Evolutionary conservation across 345 rosid species (phyloP).

Genomic region (Brassica incana): DNA sequence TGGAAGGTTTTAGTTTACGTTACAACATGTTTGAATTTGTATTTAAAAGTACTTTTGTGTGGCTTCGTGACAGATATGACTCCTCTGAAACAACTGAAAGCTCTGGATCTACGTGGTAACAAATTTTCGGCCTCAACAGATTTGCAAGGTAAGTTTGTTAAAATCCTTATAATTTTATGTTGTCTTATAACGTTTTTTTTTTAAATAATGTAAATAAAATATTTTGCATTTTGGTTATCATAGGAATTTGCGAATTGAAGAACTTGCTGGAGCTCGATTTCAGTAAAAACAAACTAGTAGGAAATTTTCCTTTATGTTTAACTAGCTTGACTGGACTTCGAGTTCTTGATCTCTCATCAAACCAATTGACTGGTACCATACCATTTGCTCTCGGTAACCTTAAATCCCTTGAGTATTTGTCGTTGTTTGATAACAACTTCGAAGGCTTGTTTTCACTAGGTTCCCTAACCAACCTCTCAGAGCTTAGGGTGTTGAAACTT

Average conservation of each 20-base stretch:
- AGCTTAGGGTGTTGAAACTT: constrained; percentile 9
- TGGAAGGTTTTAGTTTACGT: too few species aligned
- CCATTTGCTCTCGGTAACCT: constrained; percentile 3
- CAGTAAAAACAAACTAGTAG: not conserved
- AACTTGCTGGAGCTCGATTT: constrained; percentile 18
- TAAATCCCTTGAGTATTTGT: constrained; percentile 18
- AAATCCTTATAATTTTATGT: too few species aligned
- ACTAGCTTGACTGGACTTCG: not conserved
- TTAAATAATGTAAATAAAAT: too few species aligned
- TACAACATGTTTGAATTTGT: too few species aligned
- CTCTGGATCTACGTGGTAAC: not conserved
- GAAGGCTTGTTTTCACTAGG: constrained; percentile 10
- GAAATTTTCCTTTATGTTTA: constrained; percentile 3
- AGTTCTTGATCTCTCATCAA: constrained; percentile 29
- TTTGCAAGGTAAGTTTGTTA: not conserved
- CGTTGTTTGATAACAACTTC: constrained; percentile 11
- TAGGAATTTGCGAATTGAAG: constrained; percentile 20
- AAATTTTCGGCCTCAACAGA: not conserved
- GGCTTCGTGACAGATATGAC: not conserved
- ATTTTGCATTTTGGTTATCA: not conserved
- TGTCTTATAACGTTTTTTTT: not conserved
- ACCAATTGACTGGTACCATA: constrained; percentile 7
- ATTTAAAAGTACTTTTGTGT: too few species aligned
- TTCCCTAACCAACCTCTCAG: constrained; percentile 8
- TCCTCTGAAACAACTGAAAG: not conserved